phyloP scores from a whole-genome alignment of 768 basidiomycete genomes.

The Agrocybe pediades region DNA sequence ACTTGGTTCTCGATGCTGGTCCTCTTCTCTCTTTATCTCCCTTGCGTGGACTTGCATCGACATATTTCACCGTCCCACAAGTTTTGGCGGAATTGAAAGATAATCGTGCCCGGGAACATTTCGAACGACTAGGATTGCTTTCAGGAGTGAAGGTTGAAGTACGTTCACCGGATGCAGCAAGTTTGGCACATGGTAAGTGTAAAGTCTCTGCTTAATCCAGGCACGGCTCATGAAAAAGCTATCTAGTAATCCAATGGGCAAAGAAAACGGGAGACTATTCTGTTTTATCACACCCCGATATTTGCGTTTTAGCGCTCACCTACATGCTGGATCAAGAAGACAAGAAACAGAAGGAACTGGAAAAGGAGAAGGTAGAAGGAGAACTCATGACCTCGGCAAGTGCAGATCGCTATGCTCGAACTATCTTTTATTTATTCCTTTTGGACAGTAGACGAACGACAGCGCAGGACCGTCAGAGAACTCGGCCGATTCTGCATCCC shows the following conservation, averaged over 20 bases:
- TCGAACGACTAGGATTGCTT: conserved; percentile 74
- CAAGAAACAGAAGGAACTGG: conserved; percentile 33
- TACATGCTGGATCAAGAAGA: conserved; percentile 70
- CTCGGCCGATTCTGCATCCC: neutral
- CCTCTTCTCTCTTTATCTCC: conserved; percentile 89
- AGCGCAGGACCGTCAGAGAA: conserved; percentile 6
- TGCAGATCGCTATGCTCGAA: neutral
- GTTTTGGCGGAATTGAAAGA: conserved; percentile 91
- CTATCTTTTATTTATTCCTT: conserved; percentile 14
- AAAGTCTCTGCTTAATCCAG: neutral
- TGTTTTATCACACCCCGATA: conserved; percentile 88
- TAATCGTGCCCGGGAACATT: conserved; percentile 82
- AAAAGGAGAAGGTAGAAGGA: conserved; percentile 24
- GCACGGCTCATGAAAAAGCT: neutral
- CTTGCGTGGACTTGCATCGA: conserved; percentile 83
- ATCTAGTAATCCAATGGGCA: conserved; percentile 82
- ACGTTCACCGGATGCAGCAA: conserved; percentile 66
- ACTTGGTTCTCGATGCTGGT: conserved; percentile 91
- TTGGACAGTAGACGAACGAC: conserved; percentile 31
- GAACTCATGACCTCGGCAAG: conserved; percentile 19
- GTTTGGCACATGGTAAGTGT: conserved; percentile 63
- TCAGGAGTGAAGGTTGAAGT: conserved; percentile 78
- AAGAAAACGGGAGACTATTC: conserved; percentile 97
- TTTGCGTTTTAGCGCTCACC: conserved; percentile 89
- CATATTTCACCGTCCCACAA: conserved; percentile 86